Percentiles rank a stretch among this genome's conserved stretches.
Conservation (phyloP, 208 protist species). For the Leptomonas pyrrhocoris region DNA sequence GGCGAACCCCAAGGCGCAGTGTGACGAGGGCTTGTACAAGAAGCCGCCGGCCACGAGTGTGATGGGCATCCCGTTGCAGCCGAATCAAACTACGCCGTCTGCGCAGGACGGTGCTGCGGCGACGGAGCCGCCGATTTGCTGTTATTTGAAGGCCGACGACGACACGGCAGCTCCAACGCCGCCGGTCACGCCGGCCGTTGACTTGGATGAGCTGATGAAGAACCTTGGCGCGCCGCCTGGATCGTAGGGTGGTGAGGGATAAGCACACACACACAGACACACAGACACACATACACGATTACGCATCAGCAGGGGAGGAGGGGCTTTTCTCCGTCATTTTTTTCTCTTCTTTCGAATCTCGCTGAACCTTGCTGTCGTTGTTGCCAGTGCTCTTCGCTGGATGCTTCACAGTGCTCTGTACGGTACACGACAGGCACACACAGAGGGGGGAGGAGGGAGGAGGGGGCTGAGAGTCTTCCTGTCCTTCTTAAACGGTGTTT, state of each 20-base stretch:
- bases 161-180: slow-evolving; percentile 23
- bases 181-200: slow-evolving; percentile 11
- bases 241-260: slow-evolving; percentile 2
- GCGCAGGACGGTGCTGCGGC: neutral
- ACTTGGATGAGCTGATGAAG: slow-evolving; percentile 47
- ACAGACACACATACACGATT: neutral
- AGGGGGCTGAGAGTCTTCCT: no score
- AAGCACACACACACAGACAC: neutral
- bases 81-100: neutral
- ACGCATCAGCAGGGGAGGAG: no score
- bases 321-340: no score
- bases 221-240: slow-evolving; percentile 36
- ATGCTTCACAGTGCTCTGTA: no score
- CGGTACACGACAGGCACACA: no score
- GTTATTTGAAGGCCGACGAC: slow-evolving; percentile 36
- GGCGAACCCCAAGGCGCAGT: slow-evolving; percentile 5
- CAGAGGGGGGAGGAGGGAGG: no score
- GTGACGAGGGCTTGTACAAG: neutral
- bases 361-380: no score
- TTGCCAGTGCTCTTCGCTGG: no score
- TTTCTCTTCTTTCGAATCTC: no score
- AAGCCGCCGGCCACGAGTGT: slow-evolving; percentile 28
- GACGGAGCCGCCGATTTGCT: slow-evolving; percentile 30
- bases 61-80: slow-evolving; percentile 56
- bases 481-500: no score